Evolutionary conservation across 2,329 filamentous ascomycete genomes (phyloP), one percentile per base, ranked within the genome.

Genomic region (Colletotrichum neosansevieriae): DNA sequence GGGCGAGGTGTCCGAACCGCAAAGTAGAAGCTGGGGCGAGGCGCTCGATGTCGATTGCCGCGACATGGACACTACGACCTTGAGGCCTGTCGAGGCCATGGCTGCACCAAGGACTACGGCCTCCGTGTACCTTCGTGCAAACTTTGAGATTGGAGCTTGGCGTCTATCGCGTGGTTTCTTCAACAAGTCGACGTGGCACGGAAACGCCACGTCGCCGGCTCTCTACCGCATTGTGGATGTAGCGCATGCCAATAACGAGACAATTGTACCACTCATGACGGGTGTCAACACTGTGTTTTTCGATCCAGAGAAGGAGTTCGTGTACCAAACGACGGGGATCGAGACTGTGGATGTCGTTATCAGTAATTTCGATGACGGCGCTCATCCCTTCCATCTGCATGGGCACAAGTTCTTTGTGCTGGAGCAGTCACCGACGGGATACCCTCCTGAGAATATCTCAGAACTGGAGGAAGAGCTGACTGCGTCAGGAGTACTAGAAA

Each of bases 141-240:
- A 84, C 57, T 88, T 89, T 70, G 82, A 85, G 71, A 88, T 88
- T 58, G 83, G 85, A 2, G 82, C 80, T 36, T 87, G 86, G 79
- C 77, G 82, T 0, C 77, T 89, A 0, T 81, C 81, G 1, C 82
- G 86, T 1, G 86, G 86, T 1, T 86, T 84, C 74, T 85, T 89
- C 72, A 88, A 89, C 71, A 76, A 78, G 3, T 84, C 81, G 1
- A 84, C 82, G 0, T 88, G 84, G 79, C 80, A 75, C n/a, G 71
- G 72, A 10, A 82, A 81, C 51, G 71, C 70, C 2, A 80, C 79
- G 0, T 72, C 73, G 17, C 80, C 80, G 0, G 76, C 79, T 0
- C 71, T 81, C 0, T 76, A 82, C 60, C 77, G 79, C 3, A 76
- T 77, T 34, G 72, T 80, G 5, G 77, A 79, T 29, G 53, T 71